Percentiles rank a stretch among this genome's conserved stretches.
Conservation (phyloP, 164 flowering plant genomes). For the Santalum album region DNA sequence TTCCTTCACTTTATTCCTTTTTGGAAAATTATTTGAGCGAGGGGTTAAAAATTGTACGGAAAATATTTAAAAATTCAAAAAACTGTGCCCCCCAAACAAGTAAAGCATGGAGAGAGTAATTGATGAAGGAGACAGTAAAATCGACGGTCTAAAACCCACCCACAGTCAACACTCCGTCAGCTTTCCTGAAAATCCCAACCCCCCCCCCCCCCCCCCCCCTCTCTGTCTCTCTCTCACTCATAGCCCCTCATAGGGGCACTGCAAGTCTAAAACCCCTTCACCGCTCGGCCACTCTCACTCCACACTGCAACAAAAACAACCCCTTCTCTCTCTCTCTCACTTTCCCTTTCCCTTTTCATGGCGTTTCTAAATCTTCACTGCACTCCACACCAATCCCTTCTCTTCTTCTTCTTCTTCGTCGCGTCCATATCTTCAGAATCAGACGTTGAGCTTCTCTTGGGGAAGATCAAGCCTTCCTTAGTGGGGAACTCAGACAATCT, state of each 20-base stretch:
- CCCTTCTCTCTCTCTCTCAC: constrained; percentile 14
- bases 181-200: constrained; percentile 21
- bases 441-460: constrained; percentile 60
- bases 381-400: background rate
- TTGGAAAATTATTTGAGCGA: too few relatives aligned
- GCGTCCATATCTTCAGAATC: constrained; percentile 3
- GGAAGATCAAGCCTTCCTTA: constrained; percentile 62
- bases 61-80: too few relatives aligned
- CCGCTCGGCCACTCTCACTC: too few relatives aligned
- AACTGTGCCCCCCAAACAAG: too few relatives aligned
- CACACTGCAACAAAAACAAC: too few relatives aligned
- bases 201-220: constrained; percentile 4
- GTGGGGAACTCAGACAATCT: constrained; percentile 48
- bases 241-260: background rate
- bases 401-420: constrained; percentile 24
- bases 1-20: too few relatives aligned
- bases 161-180: constrained; percentile 35
- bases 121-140: too few relatives aligned
- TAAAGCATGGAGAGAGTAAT: too few relatives aligned
- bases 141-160: too few relatives aligned
- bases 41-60: too few relatives aligned
- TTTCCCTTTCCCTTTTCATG: constrained; percentile 13
- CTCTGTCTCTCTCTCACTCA: constrained; percentile 1
- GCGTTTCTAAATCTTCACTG: constrained; percentile 18
- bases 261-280: too few relatives aligned